Evolutionary conservation across 768 basidiomycete genomes (phyloP).

Genomic region (Leucogyrophana mollusca): DNA sequence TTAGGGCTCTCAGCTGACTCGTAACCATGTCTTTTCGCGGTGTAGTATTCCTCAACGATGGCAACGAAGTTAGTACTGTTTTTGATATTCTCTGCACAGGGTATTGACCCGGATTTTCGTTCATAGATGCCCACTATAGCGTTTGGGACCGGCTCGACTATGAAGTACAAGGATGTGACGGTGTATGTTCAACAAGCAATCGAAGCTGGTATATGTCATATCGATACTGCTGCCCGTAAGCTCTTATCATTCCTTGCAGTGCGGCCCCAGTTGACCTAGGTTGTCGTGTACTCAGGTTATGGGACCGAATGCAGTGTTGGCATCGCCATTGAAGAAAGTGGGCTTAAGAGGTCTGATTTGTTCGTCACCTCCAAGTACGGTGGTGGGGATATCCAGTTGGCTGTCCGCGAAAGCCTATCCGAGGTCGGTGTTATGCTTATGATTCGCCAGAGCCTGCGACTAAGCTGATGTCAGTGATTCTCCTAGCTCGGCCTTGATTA

Average conservation of each 20-base stretch:
- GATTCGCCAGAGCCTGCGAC: too few species aligned
- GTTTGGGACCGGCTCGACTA: conserved; percentile 51
- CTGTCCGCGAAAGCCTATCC: conserved; percentile 54
- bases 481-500: conserved; percentile 55
- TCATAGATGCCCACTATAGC: conserved; percentile 61
- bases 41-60: too few species aligned
- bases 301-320: too few species aligned
- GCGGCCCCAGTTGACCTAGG: too few species aligned
- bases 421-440: conserved; percentile 39
- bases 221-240: conserved; percentile 61
- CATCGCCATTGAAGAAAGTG: conserved; percentile 43
- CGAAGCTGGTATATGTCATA: conserved; percentile 57
- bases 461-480: not conserved
- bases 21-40: too few species aligned
- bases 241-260: too few species aligned
- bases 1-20: too few species aligned
- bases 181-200: conserved; percentile 56
- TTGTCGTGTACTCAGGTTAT: too few species aligned
- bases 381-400: conserved; percentile 51
- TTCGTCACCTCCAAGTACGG: conserved; percentile 68
- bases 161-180: conserved; percentile 47
- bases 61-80: too few species aligned
- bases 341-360: conserved; percentile 52
- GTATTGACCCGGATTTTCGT: too few species aligned
- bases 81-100: too few species aligned